A percentile compares a stretch with the other conserved stretches of the same genome.
Conservation (phyloP, 1,284 basidiomycete genomes). For the Sparassis latifolia region DNA sequence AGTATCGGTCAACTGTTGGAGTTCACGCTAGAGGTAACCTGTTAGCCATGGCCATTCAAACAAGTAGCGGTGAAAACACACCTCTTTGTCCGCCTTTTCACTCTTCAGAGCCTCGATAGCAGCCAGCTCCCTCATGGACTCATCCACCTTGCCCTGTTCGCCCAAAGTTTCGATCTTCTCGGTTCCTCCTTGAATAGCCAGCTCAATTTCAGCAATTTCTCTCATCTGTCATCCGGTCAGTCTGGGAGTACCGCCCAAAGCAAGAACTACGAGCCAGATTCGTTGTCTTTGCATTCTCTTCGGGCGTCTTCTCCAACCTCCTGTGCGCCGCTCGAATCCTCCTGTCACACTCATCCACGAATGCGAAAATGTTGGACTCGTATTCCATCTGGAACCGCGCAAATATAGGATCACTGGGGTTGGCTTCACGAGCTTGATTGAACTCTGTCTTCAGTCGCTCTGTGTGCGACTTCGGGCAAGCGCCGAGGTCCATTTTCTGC, state of each 20-base stretch:
- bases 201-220: slow-evolving; percentile 98
- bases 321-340: slow-evolving; percentile 92
- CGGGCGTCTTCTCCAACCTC: slow-evolving; percentile 96
- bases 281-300: slow-evolving; percentile 98
- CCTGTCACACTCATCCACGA: slow-evolving; percentile 97
- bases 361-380: slow-evolving; percentile 90
- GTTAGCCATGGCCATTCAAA: background rate
- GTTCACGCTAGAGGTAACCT: slow-evolving; percentile 58
- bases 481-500: slow-evolving; percentile 99
- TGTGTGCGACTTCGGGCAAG: slow-evolving; percentile 95
- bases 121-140: slow-evolving; percentile 95
- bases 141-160: slow-evolving; percentile 96
- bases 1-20: slow-evolving; percentile 95
- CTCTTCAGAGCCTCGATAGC: slow-evolving; percentile 97
- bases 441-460: slow-evolving; percentile 93
- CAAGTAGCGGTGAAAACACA: slow-evolving; percentile 25
- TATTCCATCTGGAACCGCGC: slow-evolving; percentile 88
- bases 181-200: slow-evolving; percentile 96
- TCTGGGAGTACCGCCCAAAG: background rate
- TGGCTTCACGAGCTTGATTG: slow-evolving; percentile 69
- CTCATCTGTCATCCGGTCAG: slow-evolving; percentile 63
- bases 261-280: slow-evolving; percentile 60
- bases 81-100: slow-evolving; percentile 96
- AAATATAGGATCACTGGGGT: slow-evolving; percentile 75
- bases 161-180: slow-evolving; percentile 96